These are phyloP conservation scores for Tieghemostelium lacteum DNA, from an alignment of 78 protist genomes.

Conservation along the genomic window DNA sequence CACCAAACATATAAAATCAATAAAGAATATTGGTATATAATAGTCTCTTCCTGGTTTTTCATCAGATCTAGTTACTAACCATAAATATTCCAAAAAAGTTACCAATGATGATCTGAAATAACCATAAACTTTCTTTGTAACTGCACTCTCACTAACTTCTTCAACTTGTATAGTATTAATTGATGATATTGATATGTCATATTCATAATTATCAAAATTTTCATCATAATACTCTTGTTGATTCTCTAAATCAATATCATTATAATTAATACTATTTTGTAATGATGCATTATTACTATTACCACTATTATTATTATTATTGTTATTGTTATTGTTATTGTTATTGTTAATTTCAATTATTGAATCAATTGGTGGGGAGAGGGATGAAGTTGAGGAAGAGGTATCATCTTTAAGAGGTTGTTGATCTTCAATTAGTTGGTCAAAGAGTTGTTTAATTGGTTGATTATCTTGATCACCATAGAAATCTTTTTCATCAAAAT, in stretches of 20 bases:
- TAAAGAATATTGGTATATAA: conserved; percentile 57
- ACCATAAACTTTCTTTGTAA: background rate
- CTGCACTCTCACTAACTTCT: background rate
- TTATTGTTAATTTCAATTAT: background rate
- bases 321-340: background rate
- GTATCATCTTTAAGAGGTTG: background rate
- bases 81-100: conserved; percentile 10
- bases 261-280: background rate
- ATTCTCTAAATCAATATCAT: background rate
- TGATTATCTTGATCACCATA: conserved; percentile 2
- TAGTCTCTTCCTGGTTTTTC: conserved; percentile 74
- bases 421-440: background rate
- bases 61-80: conserved; percentile 26
- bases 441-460: background rate
- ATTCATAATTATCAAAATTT: background rate
- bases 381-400: background rate
- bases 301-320: background rate
- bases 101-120: conserved; percentile 1
- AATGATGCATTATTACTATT: background rate
- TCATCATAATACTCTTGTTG: background rate
- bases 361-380: background rate
- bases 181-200: background rate
- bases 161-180: background rate
- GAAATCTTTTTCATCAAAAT: conserved; percentile 41
- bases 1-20: conserved; percentile 45